Evolutionary conservation across 73 alveolate genomes (phyloP), one percentile per base, ranked within the genome.

Genomic region (Blepharisma stoltei): DNA sequence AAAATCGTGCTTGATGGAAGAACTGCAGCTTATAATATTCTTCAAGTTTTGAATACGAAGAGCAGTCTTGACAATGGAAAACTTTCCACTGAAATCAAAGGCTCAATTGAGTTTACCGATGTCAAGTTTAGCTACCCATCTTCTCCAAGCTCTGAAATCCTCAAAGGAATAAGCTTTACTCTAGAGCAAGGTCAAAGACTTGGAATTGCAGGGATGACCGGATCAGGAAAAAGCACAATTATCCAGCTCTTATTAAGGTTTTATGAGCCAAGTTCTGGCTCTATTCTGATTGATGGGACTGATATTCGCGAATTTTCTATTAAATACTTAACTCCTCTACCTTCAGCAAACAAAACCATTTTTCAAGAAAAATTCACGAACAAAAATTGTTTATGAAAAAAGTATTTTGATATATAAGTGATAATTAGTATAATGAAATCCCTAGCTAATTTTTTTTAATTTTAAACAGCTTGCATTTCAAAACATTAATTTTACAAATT

Each of bases 191-290:
- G 95, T 0, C 78, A 88, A 70, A 80, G 83, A 32, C 84, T 90
- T 3, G 95, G 92, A 14, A 55, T 88, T n/a, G 92, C 79, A 32
- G 95, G 95, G 49, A 75, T 88, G 14, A 49, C 86, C 6, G 93
- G 93, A 8, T 86, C 93, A 46, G 93, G 93, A 52, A 86, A 86
- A 70, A 50, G 83, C 78, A 86, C 94, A 6, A 69, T 83, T 21
- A 83, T 86, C 23, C 78, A 86, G 54, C 78, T 86, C 25, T 41
- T 86, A 6, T 85, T 81, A 54, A 47, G 94, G 44, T 86, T 65
- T 67, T 86, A 86, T 68, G 94, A 86, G 45, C 92, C 88, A 6
- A 14, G 60, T 23, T 54, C 52, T 38, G 95, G 95, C 27, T 20
- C 48, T 20, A 78, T 88, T 55, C 9, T 81, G 20, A 78, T 88